Conservation (phyloP, 805 yeast genomes). For the Saccharomycopsis schoenii region DNA sequence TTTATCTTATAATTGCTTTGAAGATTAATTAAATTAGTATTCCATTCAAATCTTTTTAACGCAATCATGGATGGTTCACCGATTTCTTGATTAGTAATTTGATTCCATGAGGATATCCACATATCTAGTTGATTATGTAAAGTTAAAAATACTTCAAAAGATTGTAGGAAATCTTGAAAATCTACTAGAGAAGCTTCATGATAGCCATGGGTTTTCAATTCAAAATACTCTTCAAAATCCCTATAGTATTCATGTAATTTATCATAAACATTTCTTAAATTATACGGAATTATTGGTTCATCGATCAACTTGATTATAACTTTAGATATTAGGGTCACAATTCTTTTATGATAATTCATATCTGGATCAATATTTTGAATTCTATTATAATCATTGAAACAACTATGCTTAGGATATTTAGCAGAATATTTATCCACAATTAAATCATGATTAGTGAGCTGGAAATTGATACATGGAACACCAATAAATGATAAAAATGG, state of each 20-base stretch:
- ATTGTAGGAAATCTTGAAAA: constrained; percentile 23
- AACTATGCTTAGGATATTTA: constrained; percentile 42
- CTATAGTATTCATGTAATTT: constrained; percentile 34
- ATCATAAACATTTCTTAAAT: constrained; percentile 38
- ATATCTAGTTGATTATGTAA: constrained; percentile 39
- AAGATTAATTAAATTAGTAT: constrained; percentile 49
- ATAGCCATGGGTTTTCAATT: neutral
- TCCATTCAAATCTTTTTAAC: constrained; percentile 72
- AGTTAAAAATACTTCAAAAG: constrained; percentile 31
- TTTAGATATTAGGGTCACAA: constrained; percentile 47
- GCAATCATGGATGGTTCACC: constrained; percentile 66
- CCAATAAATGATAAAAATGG: constrained; percentile 60
- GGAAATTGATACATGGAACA: constrained; percentile 50
- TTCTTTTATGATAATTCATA: constrained; percentile 43
- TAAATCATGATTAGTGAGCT: neutral
- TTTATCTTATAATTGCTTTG: constrained; percentile 40
- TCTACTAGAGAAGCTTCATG: neutral
- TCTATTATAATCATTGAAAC: constrained; percentile 55
- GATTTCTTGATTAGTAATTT: constrained; percentile 40
- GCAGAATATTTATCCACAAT: constrained; percentile 22
- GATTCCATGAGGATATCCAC: constrained; percentile 59
- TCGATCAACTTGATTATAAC: constrained; percentile 55
- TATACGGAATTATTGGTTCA: constrained; percentile 66
- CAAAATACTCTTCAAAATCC: constrained; percentile 35
- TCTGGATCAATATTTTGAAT: constrained; percentile 46